Evolutionary conservation across 345 rosid genomes (phyloP).

Genomic region (Citrus sinensis): DVS_A1.0 CM039161.1:19169001-19169500

Average conservation of each 20-base stretch:
- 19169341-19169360: slow-evolving; percentile 36
- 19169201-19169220: slow-evolving; percentile 22
- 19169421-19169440: slow-evolving; percentile 18
- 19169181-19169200: slow-evolving; percentile 21
- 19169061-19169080: no score
- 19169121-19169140: no score
- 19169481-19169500: neutral
- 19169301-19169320: slow-evolving; percentile 27
- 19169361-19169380: slow-evolving; percentile 31
- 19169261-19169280: slow-evolving; percentile 24
- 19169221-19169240: slow-evolving; percentile 25
- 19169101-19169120: no score
- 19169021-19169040: no score
- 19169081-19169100: no score
- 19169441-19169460: slow-evolving; percentile 13
- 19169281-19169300: neutral
- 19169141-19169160: no score
- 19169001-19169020: no score
- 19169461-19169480: slow-evolving; percentile 16
- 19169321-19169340: slow-evolving; percentile 25
- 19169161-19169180: no score
- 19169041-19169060: no score
- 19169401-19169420: slow-evolving; percentile 29
- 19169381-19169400: slow-evolving; percentile 20
- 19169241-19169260: slow-evolving; percentile 28